Evolutionary conservation across 441 rosid genomes (phyloP).

Genomic region (Cnidoscolus chayamansa): DNA sequence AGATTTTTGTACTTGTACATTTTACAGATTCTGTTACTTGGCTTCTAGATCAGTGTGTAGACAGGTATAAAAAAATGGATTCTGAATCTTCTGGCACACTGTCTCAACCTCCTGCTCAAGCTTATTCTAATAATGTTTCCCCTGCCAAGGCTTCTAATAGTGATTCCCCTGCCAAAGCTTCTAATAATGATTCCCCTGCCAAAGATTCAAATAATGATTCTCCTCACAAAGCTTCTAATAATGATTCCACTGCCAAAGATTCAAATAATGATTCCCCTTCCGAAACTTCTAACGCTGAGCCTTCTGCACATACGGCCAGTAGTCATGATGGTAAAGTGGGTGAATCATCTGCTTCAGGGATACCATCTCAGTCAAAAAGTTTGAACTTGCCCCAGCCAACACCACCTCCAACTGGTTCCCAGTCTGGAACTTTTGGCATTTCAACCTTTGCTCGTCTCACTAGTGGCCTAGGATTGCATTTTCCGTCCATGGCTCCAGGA

Average conservation of each 20-base stretch:
- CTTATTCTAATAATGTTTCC: neutral
- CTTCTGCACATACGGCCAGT: neutral
- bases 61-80: slow-evolving; percentile 37
- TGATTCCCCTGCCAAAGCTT: slow-evolving; percentile 8
- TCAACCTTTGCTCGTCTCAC: slow-evolving; percentile 59
- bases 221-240: slow-evolving; percentile 5
- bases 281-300: neutral
- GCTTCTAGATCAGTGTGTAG: neutral
- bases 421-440: slow-evolving; percentile 34
- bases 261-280: slow-evolving; percentile 10
- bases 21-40: slow-evolving; percentile 1
- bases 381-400: slow-evolving; percentile 48
- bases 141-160: neutral
- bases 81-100: slow-evolving; percentile 37
- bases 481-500: slow-evolving; percentile 31
- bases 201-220: neutral
- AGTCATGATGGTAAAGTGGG: neutral
- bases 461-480: slow-evolving; percentile 55
- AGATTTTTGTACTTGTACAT: neutral
- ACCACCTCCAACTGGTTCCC: slow-evolving; percentile 30
- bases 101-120: slow-evolving; percentile 28
- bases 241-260: slow-evolving; percentile 6
- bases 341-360: slow-evolving; percentile 6
- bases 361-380: slow-evolving; percentile 21
- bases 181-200: slow-evolving; percentile 10